Conservation (phyloP, 2,329 filamentous ascomycete genomes). For the Diplodia intermedia region DNA sequence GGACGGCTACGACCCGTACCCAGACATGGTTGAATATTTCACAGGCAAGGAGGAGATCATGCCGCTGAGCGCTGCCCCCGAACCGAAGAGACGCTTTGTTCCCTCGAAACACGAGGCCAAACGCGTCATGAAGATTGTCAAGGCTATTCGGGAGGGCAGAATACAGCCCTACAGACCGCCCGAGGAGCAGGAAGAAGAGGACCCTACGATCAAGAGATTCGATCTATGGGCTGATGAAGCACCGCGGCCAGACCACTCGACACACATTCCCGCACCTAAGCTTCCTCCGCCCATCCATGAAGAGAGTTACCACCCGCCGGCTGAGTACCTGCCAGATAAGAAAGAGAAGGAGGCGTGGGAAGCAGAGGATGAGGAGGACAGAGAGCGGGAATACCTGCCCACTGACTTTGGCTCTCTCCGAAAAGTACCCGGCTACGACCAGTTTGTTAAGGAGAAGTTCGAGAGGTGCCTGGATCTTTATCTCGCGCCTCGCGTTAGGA, state of each 20-base stretch:
- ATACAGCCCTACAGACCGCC: slow-evolving; percentile 89
- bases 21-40: slow-evolving; percentile 93
- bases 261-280: slow-evolving; percentile 96
- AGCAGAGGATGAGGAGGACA: slow-evolving; percentile 83
- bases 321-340: slow-evolving; percentile 88
- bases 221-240: slow-evolving; percentile 96
- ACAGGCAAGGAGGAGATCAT: slow-evolving; percentile 89
- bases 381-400: slow-evolving; percentile 87
- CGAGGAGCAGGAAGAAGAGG: slow-evolving; percentile 74
- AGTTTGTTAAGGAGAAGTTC: slow-evolving; percentile 93
- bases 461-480: slow-evolving; percentile 96
- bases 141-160: slow-evolving; percentile 90
- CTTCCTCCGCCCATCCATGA: slow-evolving; percentile 92
- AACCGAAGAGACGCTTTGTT: slow-evolving; percentile 93
- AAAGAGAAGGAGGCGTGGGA: slow-evolving; percentile 88
- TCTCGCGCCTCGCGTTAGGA: slow-evolving; percentile 86
- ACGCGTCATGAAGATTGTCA: slow-evolving; percentile 95
- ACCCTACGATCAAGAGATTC: slow-evolving; percentile 75
- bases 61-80: slow-evolving; percentile 91
- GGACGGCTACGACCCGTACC: slow-evolving; percentile 91
- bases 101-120: slow-evolving; percentile 98
- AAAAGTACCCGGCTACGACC: slow-evolving; percentile 89
- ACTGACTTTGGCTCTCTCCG: slow-evolving; percentile 82
- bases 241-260: slow-evolving; percentile 79
- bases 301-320: slow-evolving; percentile 93